Evolutionary conservation across 129 eudicot genomes (phyloP), one percentile per base, ranked within the genome.

Genomic region (Artemisia tridentata): DNA sequence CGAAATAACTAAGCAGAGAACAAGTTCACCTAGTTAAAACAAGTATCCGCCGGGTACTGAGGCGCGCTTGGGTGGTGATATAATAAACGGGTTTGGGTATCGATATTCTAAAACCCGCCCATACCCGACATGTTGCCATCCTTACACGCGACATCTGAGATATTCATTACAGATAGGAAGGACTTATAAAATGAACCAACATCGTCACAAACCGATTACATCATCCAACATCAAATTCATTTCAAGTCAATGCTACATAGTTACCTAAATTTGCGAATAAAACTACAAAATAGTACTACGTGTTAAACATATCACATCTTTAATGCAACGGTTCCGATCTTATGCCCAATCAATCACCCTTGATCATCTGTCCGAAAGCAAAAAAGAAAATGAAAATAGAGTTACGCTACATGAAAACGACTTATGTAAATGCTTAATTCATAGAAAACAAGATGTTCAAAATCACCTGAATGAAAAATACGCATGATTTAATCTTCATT

Each of bases 401-500:
- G 43, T 60, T 13, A 5, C 12, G 14, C 25, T 34, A 34, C 43
- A 7, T 5, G 43, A 34, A 38, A 20, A 56, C 25, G 11, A 63
- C 49, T 6, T 63, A 63, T 16, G 3, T 38, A 15, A 3, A 63
- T 63, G 14, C 14, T 34, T 31, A 34, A 3, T 62, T 31, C 19
- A 59, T 59, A 23, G 2, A 31, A 57, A 21, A 57, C 15, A 58
- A 21, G n/a, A 25, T n/a, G 20, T 18, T 11, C 20, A 18, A 46
- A 11, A 0, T 43, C 55, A 43, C 69, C 69, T 45, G 17, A 17
- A 18, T 9, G 34, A 12, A 11, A 12, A 11, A 46, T 12, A 15
- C 81, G 86, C 85, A 52, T 34, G 63, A n/a, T 12, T 60, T 16
- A 31, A 16, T 64, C 63, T 61, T 83, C 86, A 19, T 71, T 77